Base-by-base conservation (phyloP, 2,329 filamentous ascomycete genomes). In the Stylonectria norvegica region DNA sequence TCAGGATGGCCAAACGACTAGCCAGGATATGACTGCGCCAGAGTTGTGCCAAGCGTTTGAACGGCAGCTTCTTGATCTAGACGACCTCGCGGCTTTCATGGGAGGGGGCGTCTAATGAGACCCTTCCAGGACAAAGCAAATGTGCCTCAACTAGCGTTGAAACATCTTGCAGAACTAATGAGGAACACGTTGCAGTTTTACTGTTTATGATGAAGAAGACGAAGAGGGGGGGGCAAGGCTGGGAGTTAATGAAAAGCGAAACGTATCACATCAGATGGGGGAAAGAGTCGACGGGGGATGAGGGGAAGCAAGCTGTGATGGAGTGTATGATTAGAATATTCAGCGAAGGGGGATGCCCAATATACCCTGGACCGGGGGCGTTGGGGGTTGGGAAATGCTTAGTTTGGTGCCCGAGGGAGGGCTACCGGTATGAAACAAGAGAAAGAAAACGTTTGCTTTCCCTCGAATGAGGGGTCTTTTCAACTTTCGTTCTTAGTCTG, bases 81-180 rank as follows among this genome's bases (percentile, higher is more conserved):
- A 81, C 45, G 77, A 81, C 52, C 69, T 81, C 9, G 77, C 77
- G 20, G 77, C 77, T 3, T 80, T 81, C 38, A 81, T 81, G 77
- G 77, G 77, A 15, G 77, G 77, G 15, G 77, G 77, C 44, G 77
- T 81, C 47, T 81, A 47, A 50, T n/a, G n/a, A n/a, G 19, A 34
- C 28, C 28, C 8, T 7, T 15, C 16, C 8, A 6, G 9, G 16
- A 20, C 6, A n/a, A n/a, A n/a, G n/a, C n/a, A n/a, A n/a, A n/a
- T 30, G 28, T 9, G 28, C 8, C 16, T 17, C 11, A 16, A 12
- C 20, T 5, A 12, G 5, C 25, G 27, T 4, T 10, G 20, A 15
- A n/a, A 15, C 7, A 20, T 15, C 17, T 34, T 3, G 42, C 34
- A 34, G 29, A 34, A 40, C 37, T 40, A 40, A 40, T 37, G 33